Evolutionary conservation across 371 early-diverging fungal genomes (phyloP).

Genomic region (Syncephalis plumigaleata): DNA sequence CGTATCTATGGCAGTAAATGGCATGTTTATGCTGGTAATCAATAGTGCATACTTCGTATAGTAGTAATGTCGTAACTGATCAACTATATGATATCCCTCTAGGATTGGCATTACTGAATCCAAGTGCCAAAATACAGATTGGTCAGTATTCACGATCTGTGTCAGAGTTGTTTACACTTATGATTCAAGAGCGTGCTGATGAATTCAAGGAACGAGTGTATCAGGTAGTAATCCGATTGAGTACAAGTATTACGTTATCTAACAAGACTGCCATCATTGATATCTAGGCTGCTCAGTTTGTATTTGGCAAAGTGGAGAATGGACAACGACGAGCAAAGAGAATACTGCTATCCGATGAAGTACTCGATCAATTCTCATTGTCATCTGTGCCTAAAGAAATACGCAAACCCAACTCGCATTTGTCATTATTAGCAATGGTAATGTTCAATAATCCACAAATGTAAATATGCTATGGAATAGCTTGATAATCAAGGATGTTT

Average conservation of each 20-base stretch:
- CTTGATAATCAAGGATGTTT: too few species aligned
- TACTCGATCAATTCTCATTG: conserved; percentile 78
- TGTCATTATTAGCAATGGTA: conserved; percentile 82
- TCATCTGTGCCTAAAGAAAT: conserved; percentile 58
- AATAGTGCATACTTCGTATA: not conserved
- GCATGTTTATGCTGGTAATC: conserved; percentile 84
- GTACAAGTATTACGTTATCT: not conserved
- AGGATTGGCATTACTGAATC: conserved; percentile 87
- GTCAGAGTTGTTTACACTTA: conserved; percentile 75
- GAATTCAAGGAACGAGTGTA: conserved; percentile 60
- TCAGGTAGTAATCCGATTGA: conserved; percentile 13
- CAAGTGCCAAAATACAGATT: conserved; percentile 69
- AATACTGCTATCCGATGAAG: conserved; percentile 59
- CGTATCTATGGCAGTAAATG: conserved; percentile 89
- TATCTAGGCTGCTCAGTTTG: conserved; percentile 51
- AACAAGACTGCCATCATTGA: not conserved
- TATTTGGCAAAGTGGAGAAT: conserved; percentile 58
- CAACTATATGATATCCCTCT: conserved; percentile 3
- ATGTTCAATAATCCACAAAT: not conserved
- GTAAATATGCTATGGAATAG: too few species aligned
- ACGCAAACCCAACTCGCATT: conserved; percentile 74
- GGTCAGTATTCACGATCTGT: conserved; percentile 77
- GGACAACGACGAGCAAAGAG: conserved; percentile 9
- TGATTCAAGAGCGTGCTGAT: conserved; percentile 73
- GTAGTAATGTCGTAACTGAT: not conserved